Conservation (phyloP, 441 rosid species). For the Capsella rubella region DNA sequence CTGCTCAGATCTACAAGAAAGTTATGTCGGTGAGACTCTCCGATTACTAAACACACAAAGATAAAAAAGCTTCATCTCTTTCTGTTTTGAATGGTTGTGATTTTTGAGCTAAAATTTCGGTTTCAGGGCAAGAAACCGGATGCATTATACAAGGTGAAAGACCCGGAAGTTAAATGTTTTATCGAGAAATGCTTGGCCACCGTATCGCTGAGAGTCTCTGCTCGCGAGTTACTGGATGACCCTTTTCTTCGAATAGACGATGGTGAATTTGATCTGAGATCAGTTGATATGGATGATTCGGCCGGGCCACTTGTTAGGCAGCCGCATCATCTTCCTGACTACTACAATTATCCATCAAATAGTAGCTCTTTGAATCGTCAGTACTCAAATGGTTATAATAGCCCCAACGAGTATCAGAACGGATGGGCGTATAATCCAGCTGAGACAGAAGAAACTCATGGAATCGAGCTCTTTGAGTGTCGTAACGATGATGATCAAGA, state of each 20-base stretch:
- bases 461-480: conserved; percentile 79
- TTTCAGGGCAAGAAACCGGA: conserved; percentile 95
- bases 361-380: conserved; percentile 51
- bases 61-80: conserved; percentile 22
- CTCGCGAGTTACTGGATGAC: conserved; percentile 85
- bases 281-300: conserved; percentile 54
- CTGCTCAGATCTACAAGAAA: conserved; percentile 99
- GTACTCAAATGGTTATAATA: conserved; percentile 55
- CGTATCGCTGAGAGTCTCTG: conserved; percentile 86
- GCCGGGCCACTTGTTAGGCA: conserved; percentile 57
- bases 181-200: conserved; percentile 94
- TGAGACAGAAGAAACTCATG: conserved; percentile 67
- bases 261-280: conserved; percentile 60
- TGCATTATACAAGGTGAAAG: conserved; percentile 85
- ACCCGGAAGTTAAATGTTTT: conserved; percentile 83
- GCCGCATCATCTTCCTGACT: conserved; percentile 51
- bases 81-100: conserved; percentile 24
- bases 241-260: conserved; percentile 81
- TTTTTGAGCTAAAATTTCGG: conserved; percentile 39
- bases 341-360: conserved; percentile 45
- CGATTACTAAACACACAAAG: conserved; percentile 11
- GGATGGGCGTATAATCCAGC: conserved; percentile 67
- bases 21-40: conserved; percentile 79
- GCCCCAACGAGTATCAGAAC: conserved; percentile 46
- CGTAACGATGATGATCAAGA: conserved; percentile 45